Evolutionary conservation across 2,329 filamentous ascomycete species (phyloP).

Genomic region (Golovinomyces cichoracearum): DNA sequence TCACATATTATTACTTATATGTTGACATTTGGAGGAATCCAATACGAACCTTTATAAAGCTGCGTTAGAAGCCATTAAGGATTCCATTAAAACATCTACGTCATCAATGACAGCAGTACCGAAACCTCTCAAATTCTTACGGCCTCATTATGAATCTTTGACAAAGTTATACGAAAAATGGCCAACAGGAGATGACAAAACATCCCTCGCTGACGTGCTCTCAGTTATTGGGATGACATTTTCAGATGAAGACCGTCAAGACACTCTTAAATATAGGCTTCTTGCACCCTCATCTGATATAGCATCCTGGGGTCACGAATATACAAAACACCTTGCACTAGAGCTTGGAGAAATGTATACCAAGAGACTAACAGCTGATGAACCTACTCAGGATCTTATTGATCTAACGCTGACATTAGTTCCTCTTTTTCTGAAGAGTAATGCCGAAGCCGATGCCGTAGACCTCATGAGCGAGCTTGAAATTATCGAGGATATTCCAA

Average conservation of each 20-base stretch:
- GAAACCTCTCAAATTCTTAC: conserved; percentile 90
- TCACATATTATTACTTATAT: not conserved
- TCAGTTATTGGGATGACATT: conserved; percentile 98
- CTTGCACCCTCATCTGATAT: conserved; percentile 78
- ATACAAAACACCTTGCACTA: conserved; percentile 78
- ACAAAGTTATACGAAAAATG: conserved; percentile 74
- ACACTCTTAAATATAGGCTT: conserved; percentile 86
- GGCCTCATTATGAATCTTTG: conserved; percentile 83
- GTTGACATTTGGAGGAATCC: conserved; percentile 37
- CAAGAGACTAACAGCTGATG: conserved; percentile 63
- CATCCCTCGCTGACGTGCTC: conserved; percentile 72
- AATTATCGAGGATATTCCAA: conserved; percentile 75
- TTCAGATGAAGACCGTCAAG: conserved; percentile 82
- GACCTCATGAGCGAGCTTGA: conserved; percentile 92
- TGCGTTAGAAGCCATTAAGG: conserved; percentile 87
- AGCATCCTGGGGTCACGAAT: conserved; percentile 94
- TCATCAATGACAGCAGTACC: conserved; percentile 98
- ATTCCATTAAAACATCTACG: conserved; percentile 94
- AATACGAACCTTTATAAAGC: conserved; percentile 73
- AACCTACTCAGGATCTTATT: conserved; percentile 58
- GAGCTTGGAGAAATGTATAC: conserved; percentile 90
- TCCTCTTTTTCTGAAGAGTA: conserved; percentile 87
- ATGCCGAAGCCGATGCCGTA: conserved; percentile 91
- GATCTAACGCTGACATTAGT: conserved; percentile 66
- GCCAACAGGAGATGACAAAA: conserved; percentile 64